These are phyloP conservation scores for Colletotrichum acutatum DNA, from an alignment of 2,329 filamentous ascomycete species.

Conservation along the genomic window DNA sequence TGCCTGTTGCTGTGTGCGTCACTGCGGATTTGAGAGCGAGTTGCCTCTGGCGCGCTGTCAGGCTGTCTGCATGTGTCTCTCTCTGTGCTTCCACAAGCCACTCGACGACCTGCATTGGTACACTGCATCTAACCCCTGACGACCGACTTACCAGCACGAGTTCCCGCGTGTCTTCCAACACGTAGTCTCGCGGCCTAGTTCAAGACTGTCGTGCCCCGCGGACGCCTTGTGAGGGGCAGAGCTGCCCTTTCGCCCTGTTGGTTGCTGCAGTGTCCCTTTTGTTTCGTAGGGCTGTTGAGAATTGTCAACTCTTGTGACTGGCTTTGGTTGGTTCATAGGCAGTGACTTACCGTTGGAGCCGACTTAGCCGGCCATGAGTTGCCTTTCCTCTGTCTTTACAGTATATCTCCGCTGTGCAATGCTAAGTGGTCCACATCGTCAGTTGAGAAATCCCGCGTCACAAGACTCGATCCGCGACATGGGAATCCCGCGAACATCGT, in stretches of 20 bases:
- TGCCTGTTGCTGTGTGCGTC: not conserved
- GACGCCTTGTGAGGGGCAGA: constrained; percentile 8
- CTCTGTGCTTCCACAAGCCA: not conserved
- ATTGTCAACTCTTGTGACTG: not conserved
- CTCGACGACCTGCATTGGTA: not conserved
- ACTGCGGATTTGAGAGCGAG: not conserved
- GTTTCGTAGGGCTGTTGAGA: not conserved
- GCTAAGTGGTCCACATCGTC: not conserved
- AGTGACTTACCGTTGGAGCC: not conserved
- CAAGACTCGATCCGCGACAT: not conserved
- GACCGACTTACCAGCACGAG: not conserved
- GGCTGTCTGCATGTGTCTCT: not conserved
- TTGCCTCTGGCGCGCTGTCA: not conserved
- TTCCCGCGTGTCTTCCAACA: not conserved
- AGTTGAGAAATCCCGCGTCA: not conserved
- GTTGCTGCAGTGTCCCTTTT: not conserved
- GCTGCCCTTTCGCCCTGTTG: not conserved
- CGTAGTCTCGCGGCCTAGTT: not conserved
- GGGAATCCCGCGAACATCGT: not conserved
- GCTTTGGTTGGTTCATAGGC: not conserved
- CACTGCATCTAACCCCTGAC: not conserved
- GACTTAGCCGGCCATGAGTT: not conserved
- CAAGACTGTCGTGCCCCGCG: not conserved
- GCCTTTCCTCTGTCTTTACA: not conserved
- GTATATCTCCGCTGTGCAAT: not conserved